Base-by-base conservation (phyloP, 805 yeast species). In the Candida succiphila region DNA sequence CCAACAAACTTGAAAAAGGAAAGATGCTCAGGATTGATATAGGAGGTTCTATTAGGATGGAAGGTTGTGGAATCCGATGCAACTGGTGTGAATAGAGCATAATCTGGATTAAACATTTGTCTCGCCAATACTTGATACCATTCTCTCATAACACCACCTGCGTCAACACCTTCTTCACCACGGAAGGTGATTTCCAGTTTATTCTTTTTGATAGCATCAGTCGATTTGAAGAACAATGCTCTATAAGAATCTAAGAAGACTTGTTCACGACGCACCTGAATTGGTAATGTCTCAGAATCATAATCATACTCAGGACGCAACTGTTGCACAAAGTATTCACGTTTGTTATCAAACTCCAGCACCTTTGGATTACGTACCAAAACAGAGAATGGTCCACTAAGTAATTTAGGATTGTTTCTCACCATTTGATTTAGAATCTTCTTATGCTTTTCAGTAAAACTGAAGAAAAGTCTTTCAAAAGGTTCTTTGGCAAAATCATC, bases 61-160 rank as follows among this genome's bases (percentile, higher is more conserved):
- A 87, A 92, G 0, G 96, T 86, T 0, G 95, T 85, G 42, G 79
- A 79, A 48, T 89, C 97, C 7, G 94, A 74, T 0, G 94, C 83
- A 29, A 87, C 95, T 0, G 97, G 95, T 1, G 81, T 66, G 52
- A 89, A 92, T 40, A 92, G 61, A 0, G 95, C 96, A 60, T 87
- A 87, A 48, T 86, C 95, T 0, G 97, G 94, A 52, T 89, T 87
- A 60, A 92, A 86, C 85, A 92, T 88, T 53, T 89, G 96, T 40
- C 96, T 68, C 0, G 96, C 78, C 30, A 92, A 58, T 5, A 88
- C 95, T 52, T 88, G 96, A 49, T 80, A 88, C 98, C 98, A 92
- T 54, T 92, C 99, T 49, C 99, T 68, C 0, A 96, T 84, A 13
- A 92, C 78, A 27, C 99, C 99, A 44, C 99, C 99, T 3, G 95